Evolutionary conservation across 2,329 filamentous ascomycete genomes (phyloP), one percentile per base, ranked within the genome.

Genomic region (Ciborinia camelliae): DNA sequence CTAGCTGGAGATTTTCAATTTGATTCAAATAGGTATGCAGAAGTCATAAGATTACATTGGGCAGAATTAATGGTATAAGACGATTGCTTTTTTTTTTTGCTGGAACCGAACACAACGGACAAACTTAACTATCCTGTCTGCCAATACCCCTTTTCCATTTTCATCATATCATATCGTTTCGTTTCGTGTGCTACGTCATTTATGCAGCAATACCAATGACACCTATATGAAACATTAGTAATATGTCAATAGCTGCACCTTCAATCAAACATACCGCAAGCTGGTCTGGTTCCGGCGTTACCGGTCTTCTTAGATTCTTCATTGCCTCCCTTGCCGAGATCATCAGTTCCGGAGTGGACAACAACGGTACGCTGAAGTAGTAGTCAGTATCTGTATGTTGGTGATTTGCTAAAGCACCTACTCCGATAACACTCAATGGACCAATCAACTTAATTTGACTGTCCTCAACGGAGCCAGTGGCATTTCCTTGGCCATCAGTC

Each of bases 251-350:
- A 58, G 47, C 48, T 63, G 45, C 39, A 62, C 58, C 7, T 41
- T 23, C 26, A 32, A 23, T 26, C 1, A 35, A 63, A 79, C 86
- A 77, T 85, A 91, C 95, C 95, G 82, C 95, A 99, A 78, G 95
- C 95, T 77, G 95, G 95, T 77, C 95, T 91, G 73, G 82, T 79
- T 75, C 95, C 95, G 77, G 95, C 95, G 79, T 98, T 99, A 73
- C 95, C 95, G 71, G 95, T 99, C 89, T 96, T 97, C 84, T 96
- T 92, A 76, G 92, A 97, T 84, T 98, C 92, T 81, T 94, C 91
- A 82, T 91, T 88, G 73, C 82, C 91, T 75, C 92, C 92, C 85
- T 90, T 91, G 80, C 95, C 95, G 71, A 99, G 91, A 77, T 99
- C 95, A 77, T 99, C 95, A 72, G 94, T 98, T 78, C 95, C 95